phyloP scores from a whole-genome alignment of 768 basidiomycete genomes.

The Clavulina sp. region DNA sequence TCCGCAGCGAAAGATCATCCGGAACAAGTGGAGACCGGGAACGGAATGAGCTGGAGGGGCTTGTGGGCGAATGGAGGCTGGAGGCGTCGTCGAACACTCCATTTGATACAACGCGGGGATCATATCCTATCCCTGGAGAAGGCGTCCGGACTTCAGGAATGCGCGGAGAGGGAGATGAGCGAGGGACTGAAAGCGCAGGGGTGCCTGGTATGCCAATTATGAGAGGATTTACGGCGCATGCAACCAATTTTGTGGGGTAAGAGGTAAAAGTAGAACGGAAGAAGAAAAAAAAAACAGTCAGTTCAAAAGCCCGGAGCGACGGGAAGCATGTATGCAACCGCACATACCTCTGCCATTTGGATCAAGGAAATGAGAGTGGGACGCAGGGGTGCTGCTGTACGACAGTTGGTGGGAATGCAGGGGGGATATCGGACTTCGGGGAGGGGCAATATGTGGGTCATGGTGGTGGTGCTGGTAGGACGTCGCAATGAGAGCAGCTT shows the following conservation, averaged over 20 bases:
- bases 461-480: conserved; percentile 13
- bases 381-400: too few species aligned
- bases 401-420: too few species aligned
- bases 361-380: too few species aligned
- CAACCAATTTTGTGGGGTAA: too few species aligned
- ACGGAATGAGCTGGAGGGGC: not conserved
- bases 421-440: too few species aligned
- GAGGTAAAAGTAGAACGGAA: too few species aligned
- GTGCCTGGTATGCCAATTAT: too few species aligned
- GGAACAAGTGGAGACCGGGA: too few species aligned
- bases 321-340: not conserved
- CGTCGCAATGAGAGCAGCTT: conserved; percentile 10
- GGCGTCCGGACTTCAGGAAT: conserved; percentile 11
- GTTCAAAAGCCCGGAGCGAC: not conserved
- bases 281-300: not conserved
- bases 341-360: not conserved
- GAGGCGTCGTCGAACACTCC: not conserved
- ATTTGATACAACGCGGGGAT: not conserved
- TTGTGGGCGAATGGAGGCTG: not conserved
- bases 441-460: conserved; percentile 3
- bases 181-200: conserved; percentile 16
- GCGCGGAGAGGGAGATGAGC: conserved; percentile 16
- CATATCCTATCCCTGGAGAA: conserved; percentile 15
- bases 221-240: too few species aligned
- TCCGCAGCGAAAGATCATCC: too few species aligned